Evolutionary conservation across 257 asterid species (phyloP), one percentile per base, ranked within the genome.

Genomic region (Nicotiana tabacum): DNA sequence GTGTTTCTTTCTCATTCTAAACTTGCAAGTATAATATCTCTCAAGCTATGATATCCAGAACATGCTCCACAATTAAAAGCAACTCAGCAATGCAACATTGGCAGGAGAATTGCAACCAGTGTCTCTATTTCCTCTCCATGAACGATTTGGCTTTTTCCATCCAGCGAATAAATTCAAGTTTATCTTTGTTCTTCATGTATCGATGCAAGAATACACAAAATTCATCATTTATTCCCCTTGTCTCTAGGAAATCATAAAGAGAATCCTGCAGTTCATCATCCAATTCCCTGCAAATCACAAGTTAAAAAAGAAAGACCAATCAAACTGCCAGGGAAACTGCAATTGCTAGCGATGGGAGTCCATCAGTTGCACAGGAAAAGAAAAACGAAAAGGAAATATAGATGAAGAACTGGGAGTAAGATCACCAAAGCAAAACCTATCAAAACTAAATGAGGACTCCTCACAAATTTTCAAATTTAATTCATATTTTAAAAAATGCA

Each of bases 131-230:
- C 90, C 84, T 91, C 85, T 90, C 91, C 30, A 96, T 85, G 83
- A 87, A 90, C 70, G 89, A 84, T 83, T 90, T 87, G 80, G 91
- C 60, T 12, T 72, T 90, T 78, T 83, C 93, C 97, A 96, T 89
- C 98, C 98, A 96, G 30, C 90, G 92, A 27, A 94, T 78, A 82
- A 87, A 94, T 86, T 94, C 98, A 32, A 81, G 90, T 90, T 89
- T 93, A 84, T 92, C 98, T 88, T 96, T 96, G 92, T 90, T 87
- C 84, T 46, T 86, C 92, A 92, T 90, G 76, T 89, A 91, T 18
- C 57, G 83, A 86, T 94, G 97, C 91, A 96, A 85, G 88, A 90
- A 93, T 68, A 67, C 93, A 53, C 93, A 92, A 85, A 96, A 89
- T 7, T 86, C 85, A 43, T 94, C 98, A 13, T 89, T 92, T 84